Percentiles rank a stretch among this genome's conserved stretches.
Evolutionary conservation across 192 early-diverging fungal genomes (phyloP).

Genomic region (Pilobolus umbonatus): DNA sequence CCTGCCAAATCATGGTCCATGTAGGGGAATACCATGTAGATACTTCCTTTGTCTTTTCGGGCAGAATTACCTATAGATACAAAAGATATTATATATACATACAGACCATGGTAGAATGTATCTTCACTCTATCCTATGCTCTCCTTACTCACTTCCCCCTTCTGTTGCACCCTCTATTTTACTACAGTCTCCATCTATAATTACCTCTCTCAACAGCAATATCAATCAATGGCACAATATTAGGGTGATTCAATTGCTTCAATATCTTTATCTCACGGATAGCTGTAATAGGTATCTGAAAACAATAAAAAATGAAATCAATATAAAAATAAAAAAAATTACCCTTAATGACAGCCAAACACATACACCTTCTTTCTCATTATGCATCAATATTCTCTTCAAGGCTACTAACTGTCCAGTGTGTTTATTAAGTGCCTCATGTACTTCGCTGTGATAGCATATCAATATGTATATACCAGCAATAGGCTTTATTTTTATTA

Average conservation of each 20-base stretch:
- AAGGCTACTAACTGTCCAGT: conserved; percentile 73
- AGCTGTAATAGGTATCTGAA: conserved; percentile 84
- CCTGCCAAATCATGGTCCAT: conserved; percentile 98
- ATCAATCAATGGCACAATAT: conserved; percentile 71
- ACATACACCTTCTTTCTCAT: conserved; percentile 78
- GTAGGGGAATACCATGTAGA: conserved; percentile 98
- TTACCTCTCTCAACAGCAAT: conserved; percentile 68
- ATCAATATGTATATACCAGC: conserved; percentile 6
- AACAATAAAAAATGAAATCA: neutral
- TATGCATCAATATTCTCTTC: conserved; percentile 93
- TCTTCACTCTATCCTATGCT: no score
- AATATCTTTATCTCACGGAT: conserved; percentile 96
- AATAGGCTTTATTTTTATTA: neutral
- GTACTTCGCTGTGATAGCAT: conserved; percentile 66
- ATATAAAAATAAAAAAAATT: neutral
- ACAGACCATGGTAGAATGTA: no score
- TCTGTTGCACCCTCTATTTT: neutral
- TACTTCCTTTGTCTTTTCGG: conserved; percentile 42
- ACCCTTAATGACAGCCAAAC: neutral
- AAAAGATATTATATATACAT: no score
- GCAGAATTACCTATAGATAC: neutral
- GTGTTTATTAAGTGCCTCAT: conserved; percentile 71
- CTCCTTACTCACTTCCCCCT: no score
- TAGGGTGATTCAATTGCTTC: conserved; percentile 74
- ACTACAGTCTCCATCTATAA: neutral